These are phyloP conservation scores for Gillenia trifoliata DNA, from an alignment of 306 rosid genomes.

Conservation along the genomic window DNA sequence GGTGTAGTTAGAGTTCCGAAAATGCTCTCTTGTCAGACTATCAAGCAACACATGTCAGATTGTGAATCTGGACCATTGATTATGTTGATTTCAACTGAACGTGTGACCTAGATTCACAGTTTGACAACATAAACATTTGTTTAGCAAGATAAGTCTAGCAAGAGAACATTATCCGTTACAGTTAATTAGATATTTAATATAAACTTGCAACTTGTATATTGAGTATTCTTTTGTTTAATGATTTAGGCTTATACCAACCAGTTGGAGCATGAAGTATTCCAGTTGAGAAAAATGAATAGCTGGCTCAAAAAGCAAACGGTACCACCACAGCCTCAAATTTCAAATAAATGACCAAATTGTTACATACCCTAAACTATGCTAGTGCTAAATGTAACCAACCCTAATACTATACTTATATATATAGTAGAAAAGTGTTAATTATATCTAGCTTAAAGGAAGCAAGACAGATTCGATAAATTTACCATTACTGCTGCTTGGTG, in stretches of 20 bases:
- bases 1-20: background rate
- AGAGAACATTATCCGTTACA: background rate
- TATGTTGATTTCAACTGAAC: too few relatives aligned
- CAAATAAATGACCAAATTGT: background rate
- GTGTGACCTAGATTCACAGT: background rate
- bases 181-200: background rate
- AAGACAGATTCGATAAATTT: background rate
- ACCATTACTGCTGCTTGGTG: background rate
- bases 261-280: slow-evolving; percentile 34
- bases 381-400: background rate
- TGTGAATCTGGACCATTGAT: too few relatives aligned
- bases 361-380: background rate
- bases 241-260: slow-evolving; percentile 44
- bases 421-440: background rate
- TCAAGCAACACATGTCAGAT: too few relatives aligned
- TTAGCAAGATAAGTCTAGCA: background rate
- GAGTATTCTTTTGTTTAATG: slow-evolving; percentile 17
- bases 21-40: background rate
- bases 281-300: slow-evolving; percentile 27
- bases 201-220: background rate
- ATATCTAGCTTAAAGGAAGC: background rate
- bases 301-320: slow-evolving; percentile 47
- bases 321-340: slow-evolving; percentile 9
- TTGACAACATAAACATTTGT: background rate
- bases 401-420: background rate